A percentile compares a stretch with the other conserved stretches of the same genome.
phyloP scores from a whole-genome alignment of 495 filamentous ascomycete genomes.

The Penicillium desertorum region DNA sequence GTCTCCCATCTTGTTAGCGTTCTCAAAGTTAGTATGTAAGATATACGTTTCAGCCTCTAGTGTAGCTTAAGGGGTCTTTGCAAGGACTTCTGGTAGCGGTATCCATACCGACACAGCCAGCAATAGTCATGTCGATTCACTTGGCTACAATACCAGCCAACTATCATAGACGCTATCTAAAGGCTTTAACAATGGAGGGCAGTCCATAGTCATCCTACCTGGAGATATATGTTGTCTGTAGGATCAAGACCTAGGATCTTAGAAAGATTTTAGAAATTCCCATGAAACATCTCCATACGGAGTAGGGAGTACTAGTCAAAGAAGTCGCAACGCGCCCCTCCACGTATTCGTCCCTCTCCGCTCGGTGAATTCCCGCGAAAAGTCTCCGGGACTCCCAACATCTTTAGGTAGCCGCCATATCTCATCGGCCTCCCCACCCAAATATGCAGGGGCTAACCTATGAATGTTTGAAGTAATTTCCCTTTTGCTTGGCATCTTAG shows the following conservation, averaged over 20 bases:
- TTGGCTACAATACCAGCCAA: background rate
- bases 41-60: background rate
- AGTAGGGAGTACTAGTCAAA: no score
- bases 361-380: background rate
- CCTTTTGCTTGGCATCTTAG: slow-evolving; percentile 9
- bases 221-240: no score
- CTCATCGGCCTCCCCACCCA: slow-evolving; percentile 6
- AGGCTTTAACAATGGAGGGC: background rate
- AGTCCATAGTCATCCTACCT: background rate
- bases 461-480: slow-evolving; percentile 15
- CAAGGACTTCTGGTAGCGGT: background rate
- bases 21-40: background rate
- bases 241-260: no score
- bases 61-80: background rate
- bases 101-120: background rate
- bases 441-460: slow-evolving; percentile 29
- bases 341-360: background rate
- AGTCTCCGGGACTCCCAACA: background rate
- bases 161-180: background rate
- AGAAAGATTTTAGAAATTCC: no score
- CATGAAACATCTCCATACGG: background rate
- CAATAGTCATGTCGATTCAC: background rate
- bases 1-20: background rate
- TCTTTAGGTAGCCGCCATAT: background rate
- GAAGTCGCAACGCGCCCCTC: background rate